These are phyloP conservation scores for Mycena floridula DNA, from an alignment of 768 basidiomycete species.

Conservation along the genomic window DNA sequence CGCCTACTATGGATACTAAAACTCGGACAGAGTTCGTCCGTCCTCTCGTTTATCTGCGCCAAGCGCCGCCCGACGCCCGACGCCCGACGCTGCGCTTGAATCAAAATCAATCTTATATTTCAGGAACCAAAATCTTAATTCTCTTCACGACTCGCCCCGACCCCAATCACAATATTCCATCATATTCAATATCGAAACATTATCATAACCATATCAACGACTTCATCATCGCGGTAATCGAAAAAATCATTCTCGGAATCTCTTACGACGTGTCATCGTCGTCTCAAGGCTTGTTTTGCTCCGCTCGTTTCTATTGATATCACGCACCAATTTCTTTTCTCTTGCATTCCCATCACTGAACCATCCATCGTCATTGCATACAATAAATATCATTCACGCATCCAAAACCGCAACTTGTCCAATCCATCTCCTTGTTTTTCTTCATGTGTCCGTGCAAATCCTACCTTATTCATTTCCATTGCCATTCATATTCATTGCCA, in stretches of 20 bases:
- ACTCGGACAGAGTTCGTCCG: slow-evolving; percentile 13
- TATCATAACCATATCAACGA: slow-evolving; percentile 2
- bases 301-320: background rate
- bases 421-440: too few species aligned
- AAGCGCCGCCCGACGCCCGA: background rate
- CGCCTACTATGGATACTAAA: slow-evolving; percentile 58
- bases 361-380: too few species aligned
- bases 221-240: too few species aligned
- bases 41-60: slow-evolving; percentile 1
- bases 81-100: background rate
- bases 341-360: background rate
- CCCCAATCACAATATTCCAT: background rate
- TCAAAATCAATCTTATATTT: background rate
- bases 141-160: background rate
- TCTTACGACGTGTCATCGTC: slow-evolving; percentile 1
- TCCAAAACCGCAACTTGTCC: too few species aligned
- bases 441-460: too few species aligned
- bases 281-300: background rate
- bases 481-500: too few species aligned
- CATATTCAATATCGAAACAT: slow-evolving; percentile 5
- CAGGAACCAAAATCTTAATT: background rate
- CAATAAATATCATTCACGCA: too few species aligned
- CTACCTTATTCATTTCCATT: too few species aligned
- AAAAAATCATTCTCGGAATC: slow-evolving; percentile 8
- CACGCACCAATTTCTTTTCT: background rate